Evolutionary conservation across 768 basidiomycete genomes (phyloP).

Genomic region (Polyporus arcularius): DNA sequence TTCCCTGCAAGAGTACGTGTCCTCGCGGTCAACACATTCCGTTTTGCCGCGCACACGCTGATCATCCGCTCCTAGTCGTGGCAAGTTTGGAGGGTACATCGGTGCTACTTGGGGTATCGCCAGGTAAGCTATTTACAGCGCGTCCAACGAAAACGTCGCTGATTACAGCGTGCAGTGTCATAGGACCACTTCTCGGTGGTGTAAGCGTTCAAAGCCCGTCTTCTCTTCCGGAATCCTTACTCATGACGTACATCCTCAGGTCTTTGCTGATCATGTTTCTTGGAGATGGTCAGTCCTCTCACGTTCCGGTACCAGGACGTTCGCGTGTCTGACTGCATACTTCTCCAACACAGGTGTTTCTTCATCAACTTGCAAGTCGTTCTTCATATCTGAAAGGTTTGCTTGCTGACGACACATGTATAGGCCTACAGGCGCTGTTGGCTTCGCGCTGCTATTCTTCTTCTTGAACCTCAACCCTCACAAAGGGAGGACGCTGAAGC

Average conservation of each 20-base stretch:
- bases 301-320: background rate
- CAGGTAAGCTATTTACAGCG: constrained; percentile 33
- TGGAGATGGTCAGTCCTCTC: constrained; percentile 66
- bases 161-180: constrained; percentile 40
- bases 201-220: constrained; percentile 42
- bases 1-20: constrained; percentile 67
- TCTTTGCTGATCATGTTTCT: constrained; percentile 68
- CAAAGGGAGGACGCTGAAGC: constrained; percentile 51
- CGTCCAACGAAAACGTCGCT: background rate
- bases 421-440: constrained; percentile 75
- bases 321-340: background rate
- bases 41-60: background rate
- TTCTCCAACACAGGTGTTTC: constrained; percentile 54
- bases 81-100: constrained; percentile 72
- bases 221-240: background rate
- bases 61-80: constrained; percentile 49
- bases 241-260: constrained; percentile 37
- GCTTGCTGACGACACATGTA: constrained; percentile 1
- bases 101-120: constrained; percentile 82
- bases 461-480: constrained; percentile 84
- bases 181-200: constrained; percentile 83
- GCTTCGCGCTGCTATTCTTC: constrained; percentile 60
- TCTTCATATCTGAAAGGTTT: background rate
- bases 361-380: constrained; percentile 67
- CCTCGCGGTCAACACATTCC: background rate